Conservation (phyloP, 495 filamentous ascomycete genomes). For the Glonium stellatum region DNA sequence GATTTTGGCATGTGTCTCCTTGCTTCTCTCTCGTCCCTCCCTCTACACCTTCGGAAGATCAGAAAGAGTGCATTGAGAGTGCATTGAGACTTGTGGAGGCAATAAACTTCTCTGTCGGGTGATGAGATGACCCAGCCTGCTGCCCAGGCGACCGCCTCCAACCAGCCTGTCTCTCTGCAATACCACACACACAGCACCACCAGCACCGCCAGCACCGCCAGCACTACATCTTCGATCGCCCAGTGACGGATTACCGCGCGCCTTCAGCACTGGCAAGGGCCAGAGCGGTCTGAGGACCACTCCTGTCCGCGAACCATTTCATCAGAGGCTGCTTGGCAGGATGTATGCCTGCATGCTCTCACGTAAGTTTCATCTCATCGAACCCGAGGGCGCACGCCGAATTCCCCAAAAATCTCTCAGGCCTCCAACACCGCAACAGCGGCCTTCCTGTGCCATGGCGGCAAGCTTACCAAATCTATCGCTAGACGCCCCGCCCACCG, state of each 20-base stretch:
- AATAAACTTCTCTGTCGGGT: no score
- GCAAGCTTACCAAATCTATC: conserved; percentile 5
- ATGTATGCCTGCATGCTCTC: neutral
- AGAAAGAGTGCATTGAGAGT: neutral
- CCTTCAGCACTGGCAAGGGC: neutral
- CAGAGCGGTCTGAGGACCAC: no score
- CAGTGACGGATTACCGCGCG: neutral
- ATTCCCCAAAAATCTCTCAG: conserved; percentile 4
- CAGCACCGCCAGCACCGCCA: no score
- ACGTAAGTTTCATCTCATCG: conserved; percentile 6
- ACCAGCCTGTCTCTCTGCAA: no score
- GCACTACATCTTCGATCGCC: neutral
- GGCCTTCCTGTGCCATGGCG: conserved; percentile 12
- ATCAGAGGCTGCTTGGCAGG: conserved; percentile 1
- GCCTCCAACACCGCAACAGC: neutral
- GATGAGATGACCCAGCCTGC: no score
- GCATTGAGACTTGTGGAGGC: no score
- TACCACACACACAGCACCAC: no score
- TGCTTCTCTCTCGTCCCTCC: neutral
- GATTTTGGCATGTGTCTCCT: neutral
- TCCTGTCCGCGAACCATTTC: neutral
- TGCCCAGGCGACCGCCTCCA: no score
- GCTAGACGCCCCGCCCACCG: conserved; percentile 17
- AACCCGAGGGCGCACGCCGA: conserved; percentile 9
- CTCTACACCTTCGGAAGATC: neutral